A percentile compares a stretch with the other conserved stretches of the same genome.
Evolutionary conservation across 495 filamentous ascomycete genomes (phyloP).

Genomic region (Neurospora discreta): DNA sequence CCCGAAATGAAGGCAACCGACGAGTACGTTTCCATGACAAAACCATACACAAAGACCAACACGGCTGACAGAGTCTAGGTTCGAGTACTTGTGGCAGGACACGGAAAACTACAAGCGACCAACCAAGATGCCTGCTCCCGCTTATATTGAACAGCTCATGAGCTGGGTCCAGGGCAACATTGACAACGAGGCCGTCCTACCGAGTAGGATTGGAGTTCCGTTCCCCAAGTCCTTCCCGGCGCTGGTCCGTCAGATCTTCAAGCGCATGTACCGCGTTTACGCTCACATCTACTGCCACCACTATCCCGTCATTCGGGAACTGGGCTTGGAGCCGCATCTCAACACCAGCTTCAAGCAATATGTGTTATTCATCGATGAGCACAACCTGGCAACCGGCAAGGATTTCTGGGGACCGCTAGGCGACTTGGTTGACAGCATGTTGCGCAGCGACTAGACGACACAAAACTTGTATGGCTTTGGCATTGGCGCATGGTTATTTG

Average conservation of each 20-base stretch:
- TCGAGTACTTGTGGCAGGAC: slow-evolving; percentile 99
- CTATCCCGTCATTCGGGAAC: slow-evolving; percentile 90
- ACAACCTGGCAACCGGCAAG: slow-evolving; percentile 77
- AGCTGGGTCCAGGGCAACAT: slow-evolving; percentile 91
- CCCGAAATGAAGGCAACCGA: slow-evolving; percentile 99
- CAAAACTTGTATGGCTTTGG: background rate
- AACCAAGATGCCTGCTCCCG: slow-evolving; percentile 94
- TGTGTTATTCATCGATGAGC: slow-evolving; percentile 92
- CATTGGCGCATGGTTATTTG: background rate
- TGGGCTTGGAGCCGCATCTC: slow-evolving; percentile 91
- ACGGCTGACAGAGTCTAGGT: slow-evolving; percentile 39
- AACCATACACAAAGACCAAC: background rate
- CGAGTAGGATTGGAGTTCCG: slow-evolving; percentile 83
- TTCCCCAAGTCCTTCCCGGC: slow-evolving; percentile 89
- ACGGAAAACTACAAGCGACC: slow-evolving; percentile 83
- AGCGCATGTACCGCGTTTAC: slow-evolving; percentile 96
- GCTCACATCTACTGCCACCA: slow-evolving; percentile 99
- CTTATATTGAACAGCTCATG: slow-evolving; percentile 97
- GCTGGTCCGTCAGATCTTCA: slow-evolving; percentile 88
- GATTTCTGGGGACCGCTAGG: slow-evolving; percentile 97
- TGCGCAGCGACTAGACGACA: slow-evolving; percentile 64
- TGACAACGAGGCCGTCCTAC: slow-evolving; percentile 91
- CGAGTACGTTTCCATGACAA: slow-evolving; percentile 48
- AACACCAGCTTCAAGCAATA: slow-evolving; percentile 99
- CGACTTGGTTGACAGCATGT: slow-evolving; percentile 93